Evolutionary conservation across 768 basidiomycete genomes (phyloP).

Genomic region (Multifurca ochricompacta): DNA sequence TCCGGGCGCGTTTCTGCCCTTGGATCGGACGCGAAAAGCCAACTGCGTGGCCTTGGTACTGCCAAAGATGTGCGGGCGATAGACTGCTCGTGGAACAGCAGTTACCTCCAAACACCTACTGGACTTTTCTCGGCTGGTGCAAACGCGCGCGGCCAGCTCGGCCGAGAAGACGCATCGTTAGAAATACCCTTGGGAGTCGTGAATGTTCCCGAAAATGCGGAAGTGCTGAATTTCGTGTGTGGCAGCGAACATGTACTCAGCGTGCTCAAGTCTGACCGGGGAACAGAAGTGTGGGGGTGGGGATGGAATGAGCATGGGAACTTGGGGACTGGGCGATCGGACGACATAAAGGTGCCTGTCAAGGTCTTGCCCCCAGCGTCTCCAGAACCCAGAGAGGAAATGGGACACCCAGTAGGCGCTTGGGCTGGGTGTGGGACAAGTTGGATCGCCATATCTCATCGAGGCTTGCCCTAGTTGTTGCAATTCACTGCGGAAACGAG

Average conservation of each 20-base stretch:
- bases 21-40: slow-evolving; percentile 70
- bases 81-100: slow-evolving; percentile 76
- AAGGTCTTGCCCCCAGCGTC: slow-evolving; percentile 45
- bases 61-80: slow-evolving; percentile 29
- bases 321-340: slow-evolving; percentile 57
- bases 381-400: neutral
- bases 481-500: no score
- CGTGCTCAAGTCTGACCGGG: slow-evolving; percentile 20
- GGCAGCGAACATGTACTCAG: slow-evolving; percentile 81
- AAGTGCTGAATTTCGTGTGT: slow-evolving; percentile 32
- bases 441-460: slow-evolving; percentile 31
- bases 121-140: slow-evolving; percentile 46
- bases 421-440: slow-evolving; percentile 50
- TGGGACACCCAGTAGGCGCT: slow-evolving; percentile 18
- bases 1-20: slow-evolving; percentile 43
- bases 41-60: slow-evolving; percentile 38
- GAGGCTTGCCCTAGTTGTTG: neutral
- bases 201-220: slow-evolving; percentile 27
- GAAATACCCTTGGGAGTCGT: slow-evolving; percentile 23
- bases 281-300: slow-evolving; percentile 62
- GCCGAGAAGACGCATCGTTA: slow-evolving; percentile 28
- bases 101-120: slow-evolving; percentile 36
- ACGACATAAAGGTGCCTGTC: slow-evolving; percentile 43
- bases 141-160: slow-evolving; percentile 58
- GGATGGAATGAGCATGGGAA: slow-evolving; percentile 99